A percentile compares a stretch with the other conserved stretches of the same genome.
phyloP scores from a whole-genome alignment of 176 grass and related monocot species.

The Bonia amplexicaulis region DNA sequence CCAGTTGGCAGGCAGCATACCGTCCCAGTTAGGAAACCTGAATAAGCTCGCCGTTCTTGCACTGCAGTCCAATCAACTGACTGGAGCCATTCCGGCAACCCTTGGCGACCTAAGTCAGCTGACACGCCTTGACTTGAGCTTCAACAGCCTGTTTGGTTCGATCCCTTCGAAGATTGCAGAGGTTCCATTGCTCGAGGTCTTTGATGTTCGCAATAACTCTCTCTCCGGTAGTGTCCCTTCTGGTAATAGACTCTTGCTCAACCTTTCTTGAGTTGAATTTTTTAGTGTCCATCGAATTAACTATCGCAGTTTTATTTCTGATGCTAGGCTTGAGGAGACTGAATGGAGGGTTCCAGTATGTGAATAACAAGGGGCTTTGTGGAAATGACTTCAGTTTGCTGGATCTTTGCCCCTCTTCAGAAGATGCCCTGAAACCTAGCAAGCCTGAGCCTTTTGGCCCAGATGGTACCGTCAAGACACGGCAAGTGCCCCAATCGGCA shows the following conservation, averaged over 20 bases:
- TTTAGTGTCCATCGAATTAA: background rate
- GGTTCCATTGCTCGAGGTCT: conserved; percentile 57
- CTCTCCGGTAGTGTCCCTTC: conserved; percentile 72
- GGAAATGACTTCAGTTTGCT: conserved; percentile 67
- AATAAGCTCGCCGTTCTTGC: conserved; percentile 75
- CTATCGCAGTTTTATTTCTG: background rate
- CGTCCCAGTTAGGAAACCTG: conserved; percentile 53
- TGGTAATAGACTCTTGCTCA: conserved; percentile 33
- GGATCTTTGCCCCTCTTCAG: conserved; percentile 44
- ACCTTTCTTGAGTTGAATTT: background rate
- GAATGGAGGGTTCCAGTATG: conserved; percentile 70
- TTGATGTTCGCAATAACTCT: conserved; percentile 80
- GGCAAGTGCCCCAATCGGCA: conserved; percentile 66
- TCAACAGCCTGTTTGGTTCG: conserved; percentile 79
- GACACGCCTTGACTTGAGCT: conserved; percentile 83
- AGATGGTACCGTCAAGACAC: conserved; percentile 46
- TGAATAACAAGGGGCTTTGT: conserved; percentile 80
- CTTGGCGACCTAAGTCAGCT: conserved; percentile 57
- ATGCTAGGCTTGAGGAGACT: conserved; percentile 63
- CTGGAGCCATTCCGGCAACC: conserved; percentile 85
- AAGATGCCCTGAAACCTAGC: conserved; percentile 63
- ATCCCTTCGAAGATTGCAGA: conserved; percentile 66
- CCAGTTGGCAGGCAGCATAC: conserved; percentile 70
- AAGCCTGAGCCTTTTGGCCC: conserved; percentile 87
- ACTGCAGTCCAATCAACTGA: conserved; percentile 78